A percentile compares a stretch with the other conserved stretches of the same genome.
Conservation (phyloP, 2,329 filamentous ascomycete genomes). For the Beauveria varroae region DNA sequence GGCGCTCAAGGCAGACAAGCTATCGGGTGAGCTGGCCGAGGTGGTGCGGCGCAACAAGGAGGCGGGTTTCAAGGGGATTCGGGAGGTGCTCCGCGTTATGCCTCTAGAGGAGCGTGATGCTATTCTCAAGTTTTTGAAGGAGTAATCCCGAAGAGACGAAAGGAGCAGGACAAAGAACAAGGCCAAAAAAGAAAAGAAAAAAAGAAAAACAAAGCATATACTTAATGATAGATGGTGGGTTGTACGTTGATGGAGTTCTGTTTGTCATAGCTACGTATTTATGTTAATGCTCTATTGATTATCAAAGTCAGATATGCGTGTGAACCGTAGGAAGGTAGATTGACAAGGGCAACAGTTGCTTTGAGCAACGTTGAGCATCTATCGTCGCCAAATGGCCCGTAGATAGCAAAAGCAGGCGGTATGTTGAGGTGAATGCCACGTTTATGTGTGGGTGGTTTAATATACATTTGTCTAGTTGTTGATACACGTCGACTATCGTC, state of each 20-base stretch:
- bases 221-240: constrained; percentile 1
- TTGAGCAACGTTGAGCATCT: too few species aligned
- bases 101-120: constrained; percentile 83
- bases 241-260: background rate
- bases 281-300: background rate
- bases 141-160: constrained; percentile 20
- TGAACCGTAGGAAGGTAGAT: too few species aligned
- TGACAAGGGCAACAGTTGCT: too few species aligned
- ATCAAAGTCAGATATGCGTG: constrained; percentile 15
- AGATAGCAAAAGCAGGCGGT: too few species aligned
- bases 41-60: constrained; percentile 45
- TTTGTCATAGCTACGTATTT: background rate
- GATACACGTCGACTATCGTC: too few species aligned
- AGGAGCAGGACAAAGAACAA: background rate
- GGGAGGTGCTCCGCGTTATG: constrained; percentile 78
- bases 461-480: too few species aligned
- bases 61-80: constrained; percentile 75
- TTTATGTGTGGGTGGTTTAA: too few species aligned
- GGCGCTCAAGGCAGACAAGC: constrained; percentile 66
- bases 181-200: too few species aligned
- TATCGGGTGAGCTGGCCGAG: constrained; percentile 38
- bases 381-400: too few species aligned
- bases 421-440: too few species aligned
- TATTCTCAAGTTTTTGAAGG: constrained; percentile 55
- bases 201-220: background rate